phyloP scores from a whole-genome alignment of 148 eudicot genomes.

The Vaccinium corymbosum region DNA sequence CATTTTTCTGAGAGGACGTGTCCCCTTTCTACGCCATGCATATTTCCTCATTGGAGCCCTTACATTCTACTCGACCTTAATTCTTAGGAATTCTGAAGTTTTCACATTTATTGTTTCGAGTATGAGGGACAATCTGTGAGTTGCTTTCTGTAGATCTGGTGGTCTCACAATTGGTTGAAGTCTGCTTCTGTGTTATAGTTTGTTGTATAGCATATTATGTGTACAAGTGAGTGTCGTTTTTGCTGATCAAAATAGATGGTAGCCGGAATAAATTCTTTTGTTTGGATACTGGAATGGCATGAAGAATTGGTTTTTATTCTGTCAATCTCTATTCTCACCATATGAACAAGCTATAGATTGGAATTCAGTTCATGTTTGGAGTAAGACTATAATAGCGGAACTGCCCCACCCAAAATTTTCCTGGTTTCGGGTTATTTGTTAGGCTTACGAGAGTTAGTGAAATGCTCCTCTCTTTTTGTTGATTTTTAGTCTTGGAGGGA shows the following conservation, averaged over 20 bases:
- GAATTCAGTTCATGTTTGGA: not conserved
- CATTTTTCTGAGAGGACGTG: not conserved
- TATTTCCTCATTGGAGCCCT: not conserved
- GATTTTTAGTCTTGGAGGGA: not conserved
- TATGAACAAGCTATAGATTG: conserved; percentile 12
- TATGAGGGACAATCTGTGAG: not conserved
- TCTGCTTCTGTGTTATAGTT: not conserved
- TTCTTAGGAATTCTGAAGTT: not conserved
- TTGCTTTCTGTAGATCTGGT: not conserved
- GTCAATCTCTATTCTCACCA: not conserved
- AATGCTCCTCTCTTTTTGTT: not conserved
- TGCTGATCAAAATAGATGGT: not conserved
- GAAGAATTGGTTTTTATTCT: conserved; percentile 12
- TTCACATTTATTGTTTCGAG: not conserved
- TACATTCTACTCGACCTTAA: not conserved
- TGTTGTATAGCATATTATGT: not conserved
- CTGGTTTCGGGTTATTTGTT: not conserved
- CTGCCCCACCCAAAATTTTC: not conserved
- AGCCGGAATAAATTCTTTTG: not conserved
- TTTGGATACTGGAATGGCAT: conserved; percentile 2
- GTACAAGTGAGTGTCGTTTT: not conserved
- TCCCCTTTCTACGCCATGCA: not conserved
- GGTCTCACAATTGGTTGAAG: not conserved
- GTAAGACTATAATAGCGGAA: not conserved
- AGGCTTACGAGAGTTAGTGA: not conserved